Conservation (phyloP, 2,329 filamentous ascomycete genomes). For the Cladosporium sp. region DNA sequence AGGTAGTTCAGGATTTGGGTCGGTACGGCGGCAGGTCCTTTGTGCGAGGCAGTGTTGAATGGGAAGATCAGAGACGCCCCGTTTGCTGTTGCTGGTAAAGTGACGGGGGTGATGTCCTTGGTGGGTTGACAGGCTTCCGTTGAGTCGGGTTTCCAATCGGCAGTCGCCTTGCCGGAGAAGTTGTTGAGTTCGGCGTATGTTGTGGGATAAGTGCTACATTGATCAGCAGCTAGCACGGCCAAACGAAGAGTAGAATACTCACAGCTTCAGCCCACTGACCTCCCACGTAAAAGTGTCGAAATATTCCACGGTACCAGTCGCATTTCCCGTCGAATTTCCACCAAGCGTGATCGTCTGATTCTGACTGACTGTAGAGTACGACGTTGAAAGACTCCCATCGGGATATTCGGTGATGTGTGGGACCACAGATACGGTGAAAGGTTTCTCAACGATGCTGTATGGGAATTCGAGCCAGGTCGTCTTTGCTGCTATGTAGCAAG, state of each 20-base stretch:
- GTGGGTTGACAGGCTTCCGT: background rate
- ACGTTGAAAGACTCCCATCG: background rate
- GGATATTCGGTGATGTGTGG: background rate
- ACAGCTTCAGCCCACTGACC: background rate
- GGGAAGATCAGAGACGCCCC: background rate
- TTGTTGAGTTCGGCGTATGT: background rate
- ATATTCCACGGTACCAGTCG: background rate
- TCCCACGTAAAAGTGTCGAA: background rate
- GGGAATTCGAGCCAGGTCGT: background rate
- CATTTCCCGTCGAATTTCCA: background rate
- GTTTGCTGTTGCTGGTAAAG: background rate
- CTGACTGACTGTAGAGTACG: background rate
- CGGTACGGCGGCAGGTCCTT: background rate
- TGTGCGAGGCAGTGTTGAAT: background rate
- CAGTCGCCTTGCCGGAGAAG: background rate
- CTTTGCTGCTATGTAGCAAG: constrained; percentile 4
- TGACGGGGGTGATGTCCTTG: background rate
- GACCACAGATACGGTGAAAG: background rate
- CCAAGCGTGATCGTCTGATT: background rate
- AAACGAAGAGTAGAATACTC: background rate
- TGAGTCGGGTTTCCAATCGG: background rate
- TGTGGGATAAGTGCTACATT: background rate
- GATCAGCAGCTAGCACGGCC: background rate
- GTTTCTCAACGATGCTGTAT: background rate
- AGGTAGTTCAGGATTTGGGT: constrained; percentile 1